Evolutionary conservation across 192 early-diverging fungal genomes (phyloP), one percentile per base, ranked within the genome.

Genomic region (Chytriomyces confervae): DNA sequence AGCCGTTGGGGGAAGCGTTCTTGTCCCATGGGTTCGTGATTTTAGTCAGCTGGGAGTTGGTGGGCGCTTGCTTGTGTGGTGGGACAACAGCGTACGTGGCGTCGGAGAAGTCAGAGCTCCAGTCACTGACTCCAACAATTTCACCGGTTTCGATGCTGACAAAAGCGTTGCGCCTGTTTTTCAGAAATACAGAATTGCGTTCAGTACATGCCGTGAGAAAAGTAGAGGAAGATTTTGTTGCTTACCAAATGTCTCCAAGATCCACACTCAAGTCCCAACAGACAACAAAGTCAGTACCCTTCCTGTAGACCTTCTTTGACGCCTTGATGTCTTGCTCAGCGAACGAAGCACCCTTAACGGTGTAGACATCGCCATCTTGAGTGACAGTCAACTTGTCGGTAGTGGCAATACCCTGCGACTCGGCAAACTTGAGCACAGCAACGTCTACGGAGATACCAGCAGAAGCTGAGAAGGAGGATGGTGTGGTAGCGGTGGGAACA

Each of bases 261-360:
- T 67, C 11, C 18, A 67, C 66, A 67, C 44, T 67, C 36, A 84
- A 43, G 61, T 72, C 73, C 72, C 74, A 76, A n/a, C 50, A 66
- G n/a, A 18, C 44, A 62, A 45, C 51, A 72, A 72, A 61, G 29
- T 69, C 71, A 18, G 7, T 43, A 13, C 63, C 66, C 6, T 13
- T 79, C 63, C 77, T 24, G 53, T 69, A 77, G 66, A 60, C 51
- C 60, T 77, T 77, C 43, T 69, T 7, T 9, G 75, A 72, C 16
- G 50, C 66, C 16, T 47, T 65, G 47, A 75, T 75, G 3, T 36
- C 45, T 4, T 18, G 18, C 18, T 63, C 7, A 1, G 72, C 72
- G 47, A 75, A 75, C 1, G 61, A 45, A 6, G 72, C 72, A 3
- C 72, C 72, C 7, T 2, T n/a, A 45, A 75, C 72, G 18, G 7